Evolutionary conservation across 129 eudicot genomes (phyloP), one percentile per base, ranked within the genome.

Genomic region (Lonicera japonica): DNA sequence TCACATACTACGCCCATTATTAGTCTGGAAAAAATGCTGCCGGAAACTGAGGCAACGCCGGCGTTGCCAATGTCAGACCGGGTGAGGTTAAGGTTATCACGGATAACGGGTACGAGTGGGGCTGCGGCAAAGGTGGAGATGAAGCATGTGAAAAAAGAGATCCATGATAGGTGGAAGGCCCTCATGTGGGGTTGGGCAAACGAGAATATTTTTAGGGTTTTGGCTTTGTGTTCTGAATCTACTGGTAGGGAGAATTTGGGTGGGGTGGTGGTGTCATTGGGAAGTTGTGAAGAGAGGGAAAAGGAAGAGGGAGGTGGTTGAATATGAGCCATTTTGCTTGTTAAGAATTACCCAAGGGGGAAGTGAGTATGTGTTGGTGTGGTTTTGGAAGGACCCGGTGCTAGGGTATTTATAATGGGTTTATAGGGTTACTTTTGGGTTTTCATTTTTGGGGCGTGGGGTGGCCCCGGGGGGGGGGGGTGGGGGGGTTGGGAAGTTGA

Each of bases 161-260:
- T 58, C 86, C 79, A 76, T 0, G 79, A 81, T 45, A 73, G 77
- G 21, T 76, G 86, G 56, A 76, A 80, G 24, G 86, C 66, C 65
- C 79, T 67, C 81, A 75, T 75, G 69, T 79, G 86, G 54, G 90
- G 90, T 22, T 72, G 64, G 21, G 90, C 83, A 19, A 80, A 74
- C 4, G 90, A 83, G 25, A 77, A 76, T 48, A 83, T 76, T 19
- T 80, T 83, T n/a, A 83, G 74, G 5, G 15, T 56, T 20, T 68
- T 84, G 10, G 91, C 83, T 60, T 84, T 84, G 63, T 84, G 91
- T 36, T 80, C 86, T 0, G 91, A 73, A 34, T 84, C 91, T 1
- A 84, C 91, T 0, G 91, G 86, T 5, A 84, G 24, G 66, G 62
- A 83, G 48, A 84, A 84, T 5, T 80, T 71, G 0, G 36, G 36